These are phyloP conservation scores for Musa itinerans DNA, from an alignment of 176 grass and related monocot genomes.

Conservation along the genomic window DNA sequence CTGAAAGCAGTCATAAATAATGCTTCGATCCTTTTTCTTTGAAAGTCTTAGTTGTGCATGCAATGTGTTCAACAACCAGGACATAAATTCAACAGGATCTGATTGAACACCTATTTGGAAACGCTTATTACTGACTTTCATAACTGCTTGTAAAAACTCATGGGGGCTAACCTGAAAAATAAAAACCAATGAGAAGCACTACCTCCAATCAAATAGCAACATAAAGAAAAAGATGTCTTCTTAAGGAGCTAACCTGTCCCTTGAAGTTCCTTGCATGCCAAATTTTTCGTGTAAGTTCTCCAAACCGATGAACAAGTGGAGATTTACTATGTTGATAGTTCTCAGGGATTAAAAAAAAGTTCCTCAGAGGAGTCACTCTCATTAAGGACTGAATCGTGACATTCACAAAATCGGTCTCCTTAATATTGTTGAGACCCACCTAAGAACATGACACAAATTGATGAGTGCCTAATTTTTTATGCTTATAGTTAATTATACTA, in stretches of 20 bases:
- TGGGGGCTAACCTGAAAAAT: slow-evolving; percentile 82
- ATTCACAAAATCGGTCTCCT: slow-evolving; percentile 98
- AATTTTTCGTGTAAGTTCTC: slow-evolving; percentile 91
- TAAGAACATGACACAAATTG: slow-evolving; percentile 30
- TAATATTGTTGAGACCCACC: slow-evolving; percentile 99
- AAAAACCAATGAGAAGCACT: not conserved
- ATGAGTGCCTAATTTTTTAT: not conserved
- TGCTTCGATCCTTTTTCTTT: slow-evolving; percentile 81
- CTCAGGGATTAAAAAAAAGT: slow-evolving; percentile 97
- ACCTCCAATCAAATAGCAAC: not conserved
- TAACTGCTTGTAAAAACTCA: slow-evolving; percentile 95
- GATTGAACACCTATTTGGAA: slow-evolving; percentile 98
- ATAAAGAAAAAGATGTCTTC: not conserved
- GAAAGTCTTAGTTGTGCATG: slow-evolving; percentile 64
- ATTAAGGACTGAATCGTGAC: slow-evolving; percentile 96
- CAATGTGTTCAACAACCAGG: slow-evolving; percentile 90
- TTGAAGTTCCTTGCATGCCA: slow-evolving; percentile 99
- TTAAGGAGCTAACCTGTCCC: slow-evolving; percentile 46
- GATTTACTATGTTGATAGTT: slow-evolving; percentile 92
- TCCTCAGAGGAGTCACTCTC: slow-evolving; percentile 92
- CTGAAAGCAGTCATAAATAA: slow-evolving; percentile 98
- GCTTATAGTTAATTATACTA: not conserved
- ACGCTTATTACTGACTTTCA: slow-evolving; percentile 80
- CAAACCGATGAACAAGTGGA: slow-evolving; percentile 85
- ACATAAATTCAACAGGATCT: slow-evolving; percentile 92